A percentile compares a stretch with the other conserved stretches of the same genome.
These are phyloP conservation scores for Scedosporium apiospermum DNA, from an alignment of 2,329 filamentous ascomycete genomes.

Conservation along the genomic window DNA sequence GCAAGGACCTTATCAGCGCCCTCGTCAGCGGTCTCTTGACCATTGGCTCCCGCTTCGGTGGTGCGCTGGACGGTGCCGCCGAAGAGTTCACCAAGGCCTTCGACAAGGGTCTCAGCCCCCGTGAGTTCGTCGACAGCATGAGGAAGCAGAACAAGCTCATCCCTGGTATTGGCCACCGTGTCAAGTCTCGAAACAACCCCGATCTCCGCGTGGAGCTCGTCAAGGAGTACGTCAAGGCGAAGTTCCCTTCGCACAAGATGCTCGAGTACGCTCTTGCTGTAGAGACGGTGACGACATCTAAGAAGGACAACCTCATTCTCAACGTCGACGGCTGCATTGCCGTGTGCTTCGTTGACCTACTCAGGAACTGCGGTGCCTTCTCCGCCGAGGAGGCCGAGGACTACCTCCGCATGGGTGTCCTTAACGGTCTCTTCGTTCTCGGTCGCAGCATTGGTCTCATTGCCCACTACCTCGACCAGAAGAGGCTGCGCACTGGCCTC, in stretches of 20 bases:
- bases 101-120: conserved; percentile 94
- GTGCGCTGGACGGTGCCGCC: conserved; percentile 92
- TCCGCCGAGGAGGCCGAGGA: conserved; percentile 93
- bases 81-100: conserved; percentile 98
- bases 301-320: conserved; percentile 99
- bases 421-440: conserved; percentile 98
- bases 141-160: conserved; percentile 99
- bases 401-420: conserved; percentile 97
- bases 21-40: conserved; percentile 95
- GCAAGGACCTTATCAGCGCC: conserved; percentile 95
- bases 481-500: conserved; percentile 94
- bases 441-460: conserved; percentile 97
- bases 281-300: conserved; percentile 95
- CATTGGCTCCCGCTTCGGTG: conserved; percentile 96
- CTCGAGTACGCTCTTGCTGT: conserved; percentile 98
- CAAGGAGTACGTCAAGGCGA: conserved; percentile 96
- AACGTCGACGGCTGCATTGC: conserved; percentile 98
- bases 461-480: conserved; percentile 99
- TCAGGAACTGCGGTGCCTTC: conserved; percentile 98
- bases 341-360: conserved; percentile 95
- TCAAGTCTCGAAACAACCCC: conserved; percentile 99
- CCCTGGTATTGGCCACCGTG: conserved; percentile 95
- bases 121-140: conserved; percentile 98
- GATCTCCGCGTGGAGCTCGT: conserved; percentile 99
- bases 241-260: conserved; percentile 96